Percentiles rank a stretch among this genome's conserved stretches.
These are phyloP conservation scores for Ajuga reptans DNA, from an alignment of 305 asterid genomes.

Conservation along the genomic window DNA sequence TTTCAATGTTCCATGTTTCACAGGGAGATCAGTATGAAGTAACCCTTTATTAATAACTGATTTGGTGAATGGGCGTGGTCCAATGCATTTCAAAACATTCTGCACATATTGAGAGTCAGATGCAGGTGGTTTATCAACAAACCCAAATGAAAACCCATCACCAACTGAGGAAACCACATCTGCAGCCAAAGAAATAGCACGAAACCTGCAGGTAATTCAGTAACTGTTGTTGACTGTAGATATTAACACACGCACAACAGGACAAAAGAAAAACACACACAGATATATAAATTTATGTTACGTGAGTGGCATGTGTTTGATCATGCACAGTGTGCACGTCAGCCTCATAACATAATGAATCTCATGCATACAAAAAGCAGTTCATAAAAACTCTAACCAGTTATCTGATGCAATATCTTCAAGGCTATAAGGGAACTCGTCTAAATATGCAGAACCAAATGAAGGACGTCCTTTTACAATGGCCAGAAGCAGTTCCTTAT, in stretches of 20 bases:
- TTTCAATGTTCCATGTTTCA: slow-evolving; percentile 76
- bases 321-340: neutral
- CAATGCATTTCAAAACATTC: slow-evolving; percentile 62
- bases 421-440: slow-evolving; percentile 75
- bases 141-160: slow-evolving; percentile 46
- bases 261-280: neutral
- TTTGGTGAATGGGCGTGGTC: slow-evolving; percentile 59
- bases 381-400: slow-evolving; percentile 50
- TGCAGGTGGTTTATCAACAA: slow-evolving; percentile 37
- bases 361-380: slow-evolving; percentile 6
- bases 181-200: slow-evolving; percentile 79
- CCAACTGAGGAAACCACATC: slow-evolving; percentile 62
- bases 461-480: slow-evolving; percentile 64
- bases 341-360: neutral
- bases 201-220: slow-evolving; percentile 68
- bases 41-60: slow-evolving; percentile 68
- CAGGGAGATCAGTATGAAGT: slow-evolving; percentile 60
- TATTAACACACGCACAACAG: neutral
- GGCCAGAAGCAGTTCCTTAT: slow-evolving; percentile 61
- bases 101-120: slow-evolving; percentile 44
- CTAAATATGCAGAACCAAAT: slow-evolving; percentile 74
- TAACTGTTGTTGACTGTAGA: slow-evolving; percentile 26
- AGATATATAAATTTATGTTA: neutral
- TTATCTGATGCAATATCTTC: slow-evolving; percentile 69
- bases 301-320: neutral